phyloP scores from a whole-genome alignment of 345 rosid genomes.

The Citropsis articulata region DNA sequence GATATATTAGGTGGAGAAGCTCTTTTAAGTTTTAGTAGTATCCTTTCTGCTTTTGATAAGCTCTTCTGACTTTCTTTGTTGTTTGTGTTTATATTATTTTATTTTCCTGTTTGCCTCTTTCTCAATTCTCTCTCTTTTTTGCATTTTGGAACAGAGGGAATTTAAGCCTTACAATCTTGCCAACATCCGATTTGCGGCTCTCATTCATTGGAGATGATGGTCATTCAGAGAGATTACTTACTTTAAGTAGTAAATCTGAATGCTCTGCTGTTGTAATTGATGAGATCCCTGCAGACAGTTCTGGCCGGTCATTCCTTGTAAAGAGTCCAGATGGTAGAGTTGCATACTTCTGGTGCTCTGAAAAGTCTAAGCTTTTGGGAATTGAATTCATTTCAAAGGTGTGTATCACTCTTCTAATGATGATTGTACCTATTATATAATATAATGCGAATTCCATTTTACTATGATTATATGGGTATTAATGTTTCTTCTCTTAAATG shows the following conservation, averaged over 20 bases:
- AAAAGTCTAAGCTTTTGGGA: slow-evolving; percentile 85
- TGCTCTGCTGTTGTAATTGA: slow-evolving; percentile 50
- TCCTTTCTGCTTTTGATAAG: neutral
- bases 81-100: neutral
- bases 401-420: slow-evolving; percentile 7
- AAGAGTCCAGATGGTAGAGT: slow-evolving; percentile 49
- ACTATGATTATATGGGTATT: neutral
- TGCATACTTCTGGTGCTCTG: slow-evolving; percentile 91
- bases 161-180: slow-evolving; percentile 70
- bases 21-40: neutral
- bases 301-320: slow-evolving; percentile 83
- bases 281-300: slow-evolving; percentile 64
- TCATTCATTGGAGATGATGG: slow-evolving; percentile 87
- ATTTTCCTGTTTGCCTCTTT: neutral
- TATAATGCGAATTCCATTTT: neutral
- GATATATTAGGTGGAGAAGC: neutral
- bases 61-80: neutral
- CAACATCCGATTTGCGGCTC: slow-evolving; percentile 81
- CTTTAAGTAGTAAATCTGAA: slow-evolving; percentile 48
- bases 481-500: neutral
- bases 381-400: slow-evolving; percentile 87
- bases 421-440: neutral
- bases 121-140: slow-evolving; percentile 8
- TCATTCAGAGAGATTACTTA: slow-evolving; percentile 58
- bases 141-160: slow-evolving; percentile 62